Evolutionary conservation across 2,329 filamentous ascomycete species (phyloP), one percentile per base, ranked within the genome.

Genomic region (Penicillium fuscoglaucum): DNA sequence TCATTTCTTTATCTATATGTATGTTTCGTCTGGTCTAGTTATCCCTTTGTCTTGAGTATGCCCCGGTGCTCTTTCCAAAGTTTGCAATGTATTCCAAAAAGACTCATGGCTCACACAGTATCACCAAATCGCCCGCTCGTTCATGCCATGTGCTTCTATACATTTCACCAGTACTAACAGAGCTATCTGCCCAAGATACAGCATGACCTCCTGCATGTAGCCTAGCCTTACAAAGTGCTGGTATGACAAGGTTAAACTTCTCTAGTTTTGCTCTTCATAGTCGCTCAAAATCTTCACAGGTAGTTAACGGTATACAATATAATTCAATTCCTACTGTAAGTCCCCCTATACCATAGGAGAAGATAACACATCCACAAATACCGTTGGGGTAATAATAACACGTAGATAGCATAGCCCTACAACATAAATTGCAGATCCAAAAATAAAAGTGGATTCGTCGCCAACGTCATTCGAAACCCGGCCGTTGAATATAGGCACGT

Each of bases 401-500:
- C 12, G 10, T 5, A 31, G 2, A 9, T 28, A 19, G 37, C 9
- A 19, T 19, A 19, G 4, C 37, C n/a, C n/a, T 19, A 21, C 19
- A 21, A 21, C 19, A 21, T 21, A 40, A 19, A 31, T 31, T 28
- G 24, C 17, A 44, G 43, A 45, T 28, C 35, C n/a, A 8, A 10
- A 33, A 31, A 26, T 26, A 26, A 26, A 31, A 31, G 28, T 21
- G n/a, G 28, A 46, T 29, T 15, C 44, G 44, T 2, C n/a, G 28
- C 31, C 28, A 47, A 31, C 28, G 28, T 21, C 28, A 47, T 33
- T 47, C 28, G 44, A 46, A 47, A 21, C 12, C 28, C n/a, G 4
- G 6, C 17, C 44, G 24, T 45, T n/a, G 24, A 1, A 19, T 4
- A 1, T 0, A 1, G 0, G 1, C 44, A 31, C 28, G 10, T 21